Evolutionary conservation across 2,329 filamentous ascomycete species (phyloP), one percentile per base, ranked within the genome.

Genomic region (Fusarium decemcellulare): DNA sequence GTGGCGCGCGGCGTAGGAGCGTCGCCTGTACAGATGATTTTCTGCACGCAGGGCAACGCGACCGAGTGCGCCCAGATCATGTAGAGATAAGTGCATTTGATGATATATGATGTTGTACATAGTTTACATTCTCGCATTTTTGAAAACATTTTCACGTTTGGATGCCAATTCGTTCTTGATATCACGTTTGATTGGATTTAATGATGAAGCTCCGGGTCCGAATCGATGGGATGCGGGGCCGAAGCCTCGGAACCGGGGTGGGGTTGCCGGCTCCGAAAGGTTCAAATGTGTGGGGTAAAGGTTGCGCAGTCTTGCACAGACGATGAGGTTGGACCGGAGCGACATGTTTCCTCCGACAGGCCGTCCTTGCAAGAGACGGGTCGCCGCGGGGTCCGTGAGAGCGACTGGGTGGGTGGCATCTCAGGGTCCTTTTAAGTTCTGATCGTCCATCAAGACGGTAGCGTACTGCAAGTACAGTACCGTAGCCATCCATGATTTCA

Each of bases 1-100:
- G 86, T 95, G 29, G 86, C 86, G 5, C 84, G 88, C 58, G 92
- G 93, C 0, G 85, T 96, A 18, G 77, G 80, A 16, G 90, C 91
- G 8, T 80, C 82, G 44, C 88, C 90, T 6, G 86, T 95, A 30
- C 88, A 92, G 77, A 93, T 93, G 91, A 84, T 88, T 6, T 78
- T 77, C 53, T 78, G 76, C 58, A 75, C 74, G n/a, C 76, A 77
- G 60, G 76, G 76, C 46, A 67, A 70, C 32, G 67, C 73, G 12
- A 71, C 67, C 5, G 76, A 77, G 47, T 77, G 76, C 51, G 74
- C 67, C 18, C 57, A 72, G 46, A 30, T 69, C 27, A 46, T 53
- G 44, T 74, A 48, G 61, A 32, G 16, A 10, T 34, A 37, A 23
- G 23, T 39, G 34, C 11, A 16, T 15, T 18, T 46, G 43, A 23